phyloP scores from a whole-genome alignment of 1,284 basidiomycete genomes.

The Ganoderma boninense region DNA sequence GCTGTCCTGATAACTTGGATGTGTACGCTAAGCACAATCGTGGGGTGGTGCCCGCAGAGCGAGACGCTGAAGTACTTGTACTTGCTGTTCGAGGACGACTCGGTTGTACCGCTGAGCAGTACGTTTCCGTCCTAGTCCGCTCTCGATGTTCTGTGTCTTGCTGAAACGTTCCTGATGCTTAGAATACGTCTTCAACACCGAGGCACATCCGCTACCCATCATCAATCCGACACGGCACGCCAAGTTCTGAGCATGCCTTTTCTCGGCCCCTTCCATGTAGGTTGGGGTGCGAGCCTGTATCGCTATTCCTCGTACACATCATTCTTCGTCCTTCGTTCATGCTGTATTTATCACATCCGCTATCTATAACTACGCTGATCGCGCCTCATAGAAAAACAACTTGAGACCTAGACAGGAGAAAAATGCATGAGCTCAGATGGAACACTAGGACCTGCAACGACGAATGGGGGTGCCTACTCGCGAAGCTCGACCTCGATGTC shows the following conservation, averaged over 20 bases:
- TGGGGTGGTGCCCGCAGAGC: slow-evolving; percentile 53
- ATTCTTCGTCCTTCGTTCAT: not conserved
- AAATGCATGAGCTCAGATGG: no score
- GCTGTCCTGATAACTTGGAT: not conserved
- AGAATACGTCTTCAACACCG: slow-evolving; percentile 97
- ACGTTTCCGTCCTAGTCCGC: slow-evolving; percentile 41
- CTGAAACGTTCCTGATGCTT: not conserved
- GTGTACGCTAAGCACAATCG: not conserved
- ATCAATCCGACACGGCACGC: slow-evolving; percentile 62
- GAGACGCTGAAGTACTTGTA: slow-evolving; percentile 97
- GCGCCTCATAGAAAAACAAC: no score
- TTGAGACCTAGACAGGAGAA: no score
- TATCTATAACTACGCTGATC: slow-evolving; percentile 16
- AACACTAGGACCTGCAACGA: no score
- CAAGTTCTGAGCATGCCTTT: slow-evolving; percentile 47
- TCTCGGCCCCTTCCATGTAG: not conserved
- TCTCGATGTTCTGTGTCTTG: not conserved
- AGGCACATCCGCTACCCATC: slow-evolving; percentile 79
- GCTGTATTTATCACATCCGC: slow-evolving; percentile 13
- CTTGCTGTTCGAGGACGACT: slow-evolving; percentile 84
- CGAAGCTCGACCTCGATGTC: no score
- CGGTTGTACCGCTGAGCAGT: slow-evolving; percentile 78
- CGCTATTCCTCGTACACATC: not conserved
- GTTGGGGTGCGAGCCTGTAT: not conserved
- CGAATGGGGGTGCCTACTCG: no score